phyloP scores from a whole-genome alignment of 108 stramenopile species.

The Cyclotella baltica region DNA sequence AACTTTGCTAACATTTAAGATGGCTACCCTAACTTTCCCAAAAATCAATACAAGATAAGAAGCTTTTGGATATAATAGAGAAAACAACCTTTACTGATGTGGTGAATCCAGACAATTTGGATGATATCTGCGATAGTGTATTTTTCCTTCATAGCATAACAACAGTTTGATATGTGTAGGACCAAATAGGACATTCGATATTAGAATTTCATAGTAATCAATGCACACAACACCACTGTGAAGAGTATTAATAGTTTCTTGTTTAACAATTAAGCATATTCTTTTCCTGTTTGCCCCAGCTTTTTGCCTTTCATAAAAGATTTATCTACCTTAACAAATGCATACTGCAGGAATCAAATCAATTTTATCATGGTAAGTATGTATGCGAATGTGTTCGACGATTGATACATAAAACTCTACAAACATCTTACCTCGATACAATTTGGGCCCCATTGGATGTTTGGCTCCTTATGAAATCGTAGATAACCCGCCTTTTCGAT shows the following conservation, averaged over 20 bases:
- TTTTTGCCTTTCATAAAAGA: conserved; percentile 9
- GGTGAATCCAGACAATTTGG: conserved; percentile 27
- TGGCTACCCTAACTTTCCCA: conserved; percentile 35
- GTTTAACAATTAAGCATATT: no score
- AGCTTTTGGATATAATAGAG: conserved; percentile 25
- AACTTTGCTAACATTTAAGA: conserved; percentile 46
- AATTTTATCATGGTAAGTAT: no score
- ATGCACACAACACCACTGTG: no score
- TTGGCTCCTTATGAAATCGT: conserved; percentile 69
- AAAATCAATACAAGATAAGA: conserved; percentile 19
- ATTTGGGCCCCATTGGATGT: conserved; percentile 28
- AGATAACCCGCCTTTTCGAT: conserved; percentile 57
- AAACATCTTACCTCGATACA: conserved; percentile 27
- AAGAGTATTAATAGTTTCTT: no score
- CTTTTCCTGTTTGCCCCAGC: no score
- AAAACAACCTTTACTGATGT: conserved; percentile 37
- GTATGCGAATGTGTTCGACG: no score
- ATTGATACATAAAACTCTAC: background rate
- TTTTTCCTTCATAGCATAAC: no score
- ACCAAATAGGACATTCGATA: no score
- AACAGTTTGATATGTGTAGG: no score
- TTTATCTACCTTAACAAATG: conserved; percentile 7
- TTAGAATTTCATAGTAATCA: no score
- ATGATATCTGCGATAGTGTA: conserved; percentile 31
- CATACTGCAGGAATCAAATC: conserved; percentile 2